Evolutionary conservation across 116 monocot genomes (phyloP).

Genomic region (Iris pallida): DNA sequence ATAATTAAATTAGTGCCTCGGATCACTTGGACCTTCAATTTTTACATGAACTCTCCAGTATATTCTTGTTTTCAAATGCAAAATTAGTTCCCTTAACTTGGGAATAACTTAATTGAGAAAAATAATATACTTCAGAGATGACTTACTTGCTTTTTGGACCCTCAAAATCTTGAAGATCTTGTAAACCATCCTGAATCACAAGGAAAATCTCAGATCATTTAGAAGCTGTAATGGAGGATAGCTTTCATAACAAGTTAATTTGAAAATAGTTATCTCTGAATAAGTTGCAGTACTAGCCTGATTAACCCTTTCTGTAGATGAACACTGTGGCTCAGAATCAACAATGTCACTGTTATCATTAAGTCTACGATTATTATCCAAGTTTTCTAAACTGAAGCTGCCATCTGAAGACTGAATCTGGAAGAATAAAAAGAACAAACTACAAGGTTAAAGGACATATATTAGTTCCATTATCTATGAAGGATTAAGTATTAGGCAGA

Average conservation of each 20-base stretch:
- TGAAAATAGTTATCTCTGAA: slow-evolving; percentile 36
- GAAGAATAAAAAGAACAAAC: neutral
- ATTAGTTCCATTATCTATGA: neutral
- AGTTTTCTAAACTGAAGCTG: slow-evolving; percentile 27
- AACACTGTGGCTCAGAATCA: slow-evolving; percentile 18
- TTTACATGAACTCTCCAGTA: no score
- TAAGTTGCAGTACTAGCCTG: slow-evolving; percentile 7
- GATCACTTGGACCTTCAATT: no score
- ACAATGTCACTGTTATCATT: slow-evolving; percentile 28
- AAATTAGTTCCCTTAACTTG: no score
- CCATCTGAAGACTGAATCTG: slow-evolving; percentile 44
- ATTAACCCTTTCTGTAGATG: slow-evolving; percentile 17
- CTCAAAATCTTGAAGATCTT: slow-evolving; percentile 58
- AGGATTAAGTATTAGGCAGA: neutral
- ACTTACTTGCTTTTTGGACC: no score
- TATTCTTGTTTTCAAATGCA: no score
- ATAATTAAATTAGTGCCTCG: no score
- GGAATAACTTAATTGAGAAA: no score
- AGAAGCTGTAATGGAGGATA: neutral
- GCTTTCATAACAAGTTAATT: neutral
- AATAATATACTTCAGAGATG: no score
- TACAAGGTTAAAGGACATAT: neutral
- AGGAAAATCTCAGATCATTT: slow-evolving; percentile 13
- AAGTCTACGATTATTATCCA: slow-evolving; percentile 20
- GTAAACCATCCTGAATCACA: slow-evolving; percentile 43